A percentile compares a stretch with the other conserved stretches of the same genome.
Evolutionary conservation across 2,329 filamentous ascomycete species (phyloP).

Genomic region (Stagonosporopsis tanaceti): DNA sequence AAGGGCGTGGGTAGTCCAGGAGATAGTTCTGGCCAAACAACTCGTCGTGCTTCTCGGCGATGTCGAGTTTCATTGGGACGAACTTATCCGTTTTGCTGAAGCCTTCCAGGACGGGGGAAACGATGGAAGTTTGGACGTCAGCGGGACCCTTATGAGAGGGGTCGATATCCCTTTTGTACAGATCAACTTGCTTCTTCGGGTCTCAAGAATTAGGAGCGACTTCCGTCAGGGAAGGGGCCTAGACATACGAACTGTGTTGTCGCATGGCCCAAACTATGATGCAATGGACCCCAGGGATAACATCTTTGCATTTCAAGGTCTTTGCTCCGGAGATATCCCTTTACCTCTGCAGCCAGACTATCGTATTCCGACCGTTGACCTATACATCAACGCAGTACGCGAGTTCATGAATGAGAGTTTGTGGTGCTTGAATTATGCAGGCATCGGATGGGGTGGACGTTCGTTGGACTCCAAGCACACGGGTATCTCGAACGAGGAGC

Average conservation of each 20-base stretch:
- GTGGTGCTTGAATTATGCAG: not conserved
- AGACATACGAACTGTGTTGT: not conserved
- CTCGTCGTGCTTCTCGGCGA: not conserved
- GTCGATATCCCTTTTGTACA: not conserved
- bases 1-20: not conserved
- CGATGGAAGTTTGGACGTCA: not conserved
- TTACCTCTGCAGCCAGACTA: not conserved
- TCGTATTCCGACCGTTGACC: not conserved
- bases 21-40: not conserved
- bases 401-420: not conserved
- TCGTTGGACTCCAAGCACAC: not conserved
- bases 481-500: not conserved
- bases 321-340: not conserved
- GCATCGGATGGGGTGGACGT: not conserved
- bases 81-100: not conserved
- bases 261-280: not conserved
- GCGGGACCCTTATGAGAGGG: not conserved
- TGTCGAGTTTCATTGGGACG: not conserved
- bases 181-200: not conserved
- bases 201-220: not conserved
- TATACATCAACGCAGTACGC: not conserved
- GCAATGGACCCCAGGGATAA: not conserved
- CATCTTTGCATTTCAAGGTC: not conserved
- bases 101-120: not conserved
- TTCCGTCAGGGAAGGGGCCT: not conserved